phyloP scores from a whole-genome alignment of 371 early-diverging fungal species.

The Mucor racemosus region DNA sequence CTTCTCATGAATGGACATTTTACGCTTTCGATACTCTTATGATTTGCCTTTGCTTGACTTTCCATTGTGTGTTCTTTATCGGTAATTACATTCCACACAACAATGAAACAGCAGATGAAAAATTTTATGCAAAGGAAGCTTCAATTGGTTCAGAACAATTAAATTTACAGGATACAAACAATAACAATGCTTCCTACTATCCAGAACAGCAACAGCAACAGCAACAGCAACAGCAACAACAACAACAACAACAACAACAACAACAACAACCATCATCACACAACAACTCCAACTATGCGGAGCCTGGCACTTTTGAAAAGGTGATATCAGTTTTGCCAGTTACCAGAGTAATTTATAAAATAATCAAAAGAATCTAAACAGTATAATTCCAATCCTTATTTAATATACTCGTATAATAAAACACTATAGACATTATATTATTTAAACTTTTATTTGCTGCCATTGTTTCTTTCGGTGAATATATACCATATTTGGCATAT shows the following conservation, averaged over 20 bases:
- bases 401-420: not conserved
- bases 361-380: not conserved
- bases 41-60: not conserved
- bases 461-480: no score
- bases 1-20: constrained; percentile 9
- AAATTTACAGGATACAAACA: not conserved
- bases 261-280: not conserved
- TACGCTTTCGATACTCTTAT: constrained; percentile 17
- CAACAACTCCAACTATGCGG: not conserved
- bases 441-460: no score
- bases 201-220: not conserved
- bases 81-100: constrained; percentile 6
- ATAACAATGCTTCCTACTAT: not conserved
- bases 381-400: not conserved
- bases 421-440: no score
- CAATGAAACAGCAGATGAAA: not conserved
- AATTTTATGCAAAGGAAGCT: not conserved
- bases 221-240: no score
- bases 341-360: not conserved
- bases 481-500: no score
- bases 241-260: no score
- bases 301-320: not conserved
- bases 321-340: not conserved
- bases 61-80: constrained; percentile 7
- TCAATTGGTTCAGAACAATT: not conserved